Evolutionary conservation across 2,329 filamentous ascomycete species (phyloP).

Genomic region (Arthrobotrys pseudoclavata): DNA sequence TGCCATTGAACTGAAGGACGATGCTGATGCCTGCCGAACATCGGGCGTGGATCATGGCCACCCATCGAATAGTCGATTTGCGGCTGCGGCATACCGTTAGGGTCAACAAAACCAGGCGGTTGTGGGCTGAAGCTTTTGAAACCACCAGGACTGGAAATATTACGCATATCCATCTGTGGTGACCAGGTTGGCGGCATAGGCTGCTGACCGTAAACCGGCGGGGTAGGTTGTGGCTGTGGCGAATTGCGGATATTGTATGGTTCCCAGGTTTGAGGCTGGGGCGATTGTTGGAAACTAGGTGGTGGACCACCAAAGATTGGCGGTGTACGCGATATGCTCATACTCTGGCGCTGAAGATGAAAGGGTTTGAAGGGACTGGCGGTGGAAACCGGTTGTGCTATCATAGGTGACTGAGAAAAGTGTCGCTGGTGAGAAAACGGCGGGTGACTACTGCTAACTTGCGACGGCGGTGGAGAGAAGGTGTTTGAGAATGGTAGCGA

Average conservation of each 20-base stretch:
- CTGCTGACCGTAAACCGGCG: conserved; percentile 59
- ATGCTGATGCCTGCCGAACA: conserved; percentile 59
- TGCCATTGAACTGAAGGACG: conserved; percentile 58
- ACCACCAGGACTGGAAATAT: conserved; percentile 19
- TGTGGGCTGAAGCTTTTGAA: conserved; percentile 59
- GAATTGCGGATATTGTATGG: conserved; percentile 60
- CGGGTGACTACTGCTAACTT: conserved; percentile 60
- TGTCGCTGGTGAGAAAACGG: conserved; percentile 58
- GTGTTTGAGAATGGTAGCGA: conserved; percentile 63
- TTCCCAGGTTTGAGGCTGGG: conserved; percentile 61
- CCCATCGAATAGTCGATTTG: conserved; percentile 55
- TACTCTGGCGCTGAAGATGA: conserved; percentile 63
- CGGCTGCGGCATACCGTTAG: conserved; percentile 49
- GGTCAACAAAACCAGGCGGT: conserved; percentile 51
- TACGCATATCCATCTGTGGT: conserved; percentile 52
- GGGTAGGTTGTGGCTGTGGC: conserved; percentile 62
- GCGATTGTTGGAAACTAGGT: conserved; percentile 54
- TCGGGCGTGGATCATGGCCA: conserved; percentile 52
- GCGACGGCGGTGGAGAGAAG: conserved; percentile 62
- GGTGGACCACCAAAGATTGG: conserved; percentile 56
- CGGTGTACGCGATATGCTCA: conserved; percentile 62
- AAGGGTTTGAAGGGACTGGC: conserved; percentile 61
- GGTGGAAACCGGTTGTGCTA: conserved; percentile 60
- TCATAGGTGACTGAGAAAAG: conserved; percentile 60
- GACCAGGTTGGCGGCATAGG: conserved; percentile 48